Conservation (phyloP, 768 basidiomycete species). For the Sutorius australiensis region DNA sequence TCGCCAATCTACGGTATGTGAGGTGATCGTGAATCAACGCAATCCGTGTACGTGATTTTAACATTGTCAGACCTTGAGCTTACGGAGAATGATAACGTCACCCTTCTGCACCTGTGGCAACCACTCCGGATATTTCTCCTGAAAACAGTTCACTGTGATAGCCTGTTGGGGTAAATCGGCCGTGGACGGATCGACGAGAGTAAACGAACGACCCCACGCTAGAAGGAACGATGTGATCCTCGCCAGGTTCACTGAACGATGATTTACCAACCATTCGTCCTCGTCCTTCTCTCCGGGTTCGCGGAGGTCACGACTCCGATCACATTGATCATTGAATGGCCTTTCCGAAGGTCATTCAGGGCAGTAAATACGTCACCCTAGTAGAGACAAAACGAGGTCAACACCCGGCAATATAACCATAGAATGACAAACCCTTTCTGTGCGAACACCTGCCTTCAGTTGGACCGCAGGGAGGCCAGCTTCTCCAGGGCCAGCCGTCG, state of each 20-base stretch:
- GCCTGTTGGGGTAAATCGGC: slow-evolving; percentile 20
- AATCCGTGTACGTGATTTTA: background rate
- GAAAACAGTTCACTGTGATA: slow-evolving; percentile 51
- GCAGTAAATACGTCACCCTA: slow-evolving; percentile 28
- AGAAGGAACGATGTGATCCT: background rate
- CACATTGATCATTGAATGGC: slow-evolving; percentile 23
- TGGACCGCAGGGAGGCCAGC: background rate
- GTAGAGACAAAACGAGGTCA: background rate
- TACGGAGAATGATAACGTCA: slow-evolving; percentile 49
- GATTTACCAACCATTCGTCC: slow-evolving; percentile 26
- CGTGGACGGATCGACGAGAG: slow-evolving; percentile 52
- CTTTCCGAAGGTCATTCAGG: slow-evolving; percentile 11
- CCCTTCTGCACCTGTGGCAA: slow-evolving; percentile 47
- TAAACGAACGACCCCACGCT: slow-evolving; percentile 48
- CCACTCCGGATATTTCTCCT: slow-evolving; percentile 43
- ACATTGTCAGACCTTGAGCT: slow-evolving; percentile 42
- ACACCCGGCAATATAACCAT: background rate
- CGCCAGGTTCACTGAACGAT: background rate
- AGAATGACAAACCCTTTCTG: slow-evolving; percentile 24
- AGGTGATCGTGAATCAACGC: background rate
- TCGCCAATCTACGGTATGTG: slow-evolving; percentile 29
- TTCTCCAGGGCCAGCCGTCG: background rate
- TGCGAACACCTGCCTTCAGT: slow-evolving; percentile 23
- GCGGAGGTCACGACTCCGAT: slow-evolving; percentile 31
- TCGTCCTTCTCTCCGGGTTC: slow-evolving; percentile 14